Evolutionary conservation across 345 rosid genomes (phyloP).

Genomic region (Pugionium dolabratum): DNA sequence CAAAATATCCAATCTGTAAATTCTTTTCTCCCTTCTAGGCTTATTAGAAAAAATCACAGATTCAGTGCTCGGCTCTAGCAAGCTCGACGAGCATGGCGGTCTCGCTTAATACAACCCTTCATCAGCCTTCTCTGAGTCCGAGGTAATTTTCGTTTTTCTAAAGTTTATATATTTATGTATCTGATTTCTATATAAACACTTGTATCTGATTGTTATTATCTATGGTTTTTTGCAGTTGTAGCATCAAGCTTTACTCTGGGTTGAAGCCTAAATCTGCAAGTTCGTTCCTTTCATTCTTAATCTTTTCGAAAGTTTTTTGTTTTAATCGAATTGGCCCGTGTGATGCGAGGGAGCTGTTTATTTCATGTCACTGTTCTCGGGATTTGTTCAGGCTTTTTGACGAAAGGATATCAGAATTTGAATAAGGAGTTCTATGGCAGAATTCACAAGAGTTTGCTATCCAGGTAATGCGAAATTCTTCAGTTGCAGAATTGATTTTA

Average conservation of each 20-base stretch:
- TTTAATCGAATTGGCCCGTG: slow-evolving; percentile 9
- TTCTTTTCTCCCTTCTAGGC: not conserved
- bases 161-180: not conserved
- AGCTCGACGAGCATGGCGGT: slow-evolving; percentile 53
- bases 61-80: slow-evolving; percentile 20
- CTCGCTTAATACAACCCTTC: slow-evolving; percentile 53
- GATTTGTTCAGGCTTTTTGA: slow-evolving; percentile 46
- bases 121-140: slow-evolving; percentile 59
- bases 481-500: not conserved
- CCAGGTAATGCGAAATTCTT: slow-evolving; percentile 49
- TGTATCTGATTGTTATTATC: slow-evolving; percentile 22
- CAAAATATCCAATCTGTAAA: slow-evolving; percentile 31
- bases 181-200: slow-evolving; percentile 3
- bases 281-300: slow-evolving; percentile 39
- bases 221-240: slow-evolving; percentile 50
- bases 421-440: slow-evolving; percentile 69
- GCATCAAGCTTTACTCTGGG: slow-evolving; percentile 70
- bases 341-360: slow-evolving; percentile 11
- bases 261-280: slow-evolving; percentile 69
- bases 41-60: not conserved
- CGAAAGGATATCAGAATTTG: slow-evolving; percentile 55
- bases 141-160: slow-evolving; percentile 43
- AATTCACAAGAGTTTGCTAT: slow-evolving; percentile 64
- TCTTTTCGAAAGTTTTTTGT: not conserved
- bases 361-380: slow-evolving; percentile 15